phyloP scores from a whole-genome alignment of 805 yeast species.

The Lipomyces starkeyi region DNA sequence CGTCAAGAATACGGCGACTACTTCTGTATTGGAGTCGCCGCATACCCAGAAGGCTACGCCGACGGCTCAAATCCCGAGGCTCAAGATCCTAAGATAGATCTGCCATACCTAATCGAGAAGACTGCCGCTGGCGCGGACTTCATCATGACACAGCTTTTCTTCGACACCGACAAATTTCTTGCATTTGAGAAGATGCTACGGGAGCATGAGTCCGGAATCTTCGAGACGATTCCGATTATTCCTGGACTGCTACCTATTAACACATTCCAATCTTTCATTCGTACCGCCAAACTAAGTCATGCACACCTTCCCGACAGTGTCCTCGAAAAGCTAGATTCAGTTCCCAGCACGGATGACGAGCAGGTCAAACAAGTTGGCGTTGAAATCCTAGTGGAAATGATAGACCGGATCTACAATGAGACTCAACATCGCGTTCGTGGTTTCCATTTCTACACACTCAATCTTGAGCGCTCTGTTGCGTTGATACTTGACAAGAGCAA shows the following conservation, averaged over 20 bases:
- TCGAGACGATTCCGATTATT: slow-evolving; percentile 60
- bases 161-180: slow-evolving; percentile 79
- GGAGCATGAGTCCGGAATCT: slow-evolving; percentile 46
- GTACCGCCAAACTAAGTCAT: slow-evolving; percentile 89
- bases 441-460: slow-evolving; percentile 90
- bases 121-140: slow-evolving; percentile 95
- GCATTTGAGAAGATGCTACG: slow-evolving; percentile 58
- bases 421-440: slow-evolving; percentile 71
- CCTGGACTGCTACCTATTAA: slow-evolving; percentile 95
- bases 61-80: slow-evolving; percentile 62
- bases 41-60: slow-evolving; percentile 96
- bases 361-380: slow-evolving; percentile 83
- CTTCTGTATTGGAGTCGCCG: slow-evolving; percentile 96
- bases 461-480: slow-evolving; percentile 90
- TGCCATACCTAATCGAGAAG: slow-evolving; percentile 82
- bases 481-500: slow-evolving; percentile 72
- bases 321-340: slow-evolving; percentile 59
- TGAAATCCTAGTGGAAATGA: slow-evolving; percentile 67
- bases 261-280: slow-evolving; percentile 76
- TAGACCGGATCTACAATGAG: slow-evolving; percentile 59
- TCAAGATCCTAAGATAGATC: slow-evolving; percentile 71
- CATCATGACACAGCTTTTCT: slow-evolving; percentile 88
- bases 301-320: slow-evolving; percentile 75
- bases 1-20: slow-evolving; percentile 71
- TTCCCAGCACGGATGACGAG: slow-evolving; percentile 73